Base-by-base conservation (phyloP, 2,329 filamentous ascomycete genomes). In the Colletotrichum acutatum region DNA sequence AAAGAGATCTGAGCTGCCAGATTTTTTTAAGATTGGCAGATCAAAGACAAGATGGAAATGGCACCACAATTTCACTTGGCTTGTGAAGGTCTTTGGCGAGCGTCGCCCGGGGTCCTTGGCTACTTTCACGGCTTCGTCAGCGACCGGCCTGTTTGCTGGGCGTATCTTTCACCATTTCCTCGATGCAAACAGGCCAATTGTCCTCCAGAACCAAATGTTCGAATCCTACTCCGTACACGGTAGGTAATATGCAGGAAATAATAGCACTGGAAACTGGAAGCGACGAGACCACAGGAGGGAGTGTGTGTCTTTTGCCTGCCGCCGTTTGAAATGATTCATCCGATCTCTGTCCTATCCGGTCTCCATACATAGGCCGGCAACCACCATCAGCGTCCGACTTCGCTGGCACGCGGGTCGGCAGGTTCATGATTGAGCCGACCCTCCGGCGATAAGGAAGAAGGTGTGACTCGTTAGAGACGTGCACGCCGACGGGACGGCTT, bases 1-100 rank as follows among this genome's bases (percentile, higher is more conserved):
- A 42, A 42, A 42, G 37, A 16, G 66, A 72, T 70, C 70, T 69
- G 37, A 26, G 14, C 60, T 54, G 42, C 30, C 22, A 46, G 66
- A 63, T 16, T 42, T 19, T 19, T 53, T 72, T 16, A 59, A 53
- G 58, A 64, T 70, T 69, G 53, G 70, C 46, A 70, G 70, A 70
- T 72, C 69, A 59, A 56, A 34, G 66, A 54, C 16, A 56, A 59
- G 60, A 34, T 62, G 60, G 42, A 30, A 22, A 69, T 69, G 52
- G 66, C 66, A 69, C 54, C 30, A 69, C 26, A 37, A 19, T 46
- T 53, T 6, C 53, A 42, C 70, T 69, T 69, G 70, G 59, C 70
- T 26, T 34, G 28, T 34, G 12, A 22, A 28, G 16, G 22, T n/a
- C 16, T 22, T 42, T 19, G 14, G 24, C n/a, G 11, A 52, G 49